phyloP scores from a whole-genome alignment of 1,139 yeast genomes.

The Kluyveromyces sp. region DNA sequence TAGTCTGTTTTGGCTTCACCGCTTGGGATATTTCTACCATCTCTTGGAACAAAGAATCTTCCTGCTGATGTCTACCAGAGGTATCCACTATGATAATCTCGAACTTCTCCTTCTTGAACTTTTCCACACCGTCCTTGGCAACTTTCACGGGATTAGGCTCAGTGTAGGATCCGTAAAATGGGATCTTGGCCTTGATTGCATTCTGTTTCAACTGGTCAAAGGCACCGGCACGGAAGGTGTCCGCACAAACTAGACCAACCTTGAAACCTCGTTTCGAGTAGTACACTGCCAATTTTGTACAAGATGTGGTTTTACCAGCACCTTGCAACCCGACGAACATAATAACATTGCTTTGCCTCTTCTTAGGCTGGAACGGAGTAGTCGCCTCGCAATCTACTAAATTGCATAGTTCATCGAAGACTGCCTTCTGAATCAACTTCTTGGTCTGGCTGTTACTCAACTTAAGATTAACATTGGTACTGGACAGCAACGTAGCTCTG shows the following conservation, averaged over 20 bases:
- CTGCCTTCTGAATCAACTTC: constrained; percentile 80
- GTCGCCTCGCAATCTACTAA: constrained; percentile 58
- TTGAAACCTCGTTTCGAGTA: constrained; percentile 90
- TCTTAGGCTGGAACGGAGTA: constrained; percentile 79
- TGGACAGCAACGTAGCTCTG: constrained; percentile 44
- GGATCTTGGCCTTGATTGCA: constrained; percentile 91
- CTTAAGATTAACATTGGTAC: constrained; percentile 22
- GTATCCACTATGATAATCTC: constrained; percentile 95
- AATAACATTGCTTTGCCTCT: constrained; percentile 63
- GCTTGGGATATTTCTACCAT: constrained; percentile 89
- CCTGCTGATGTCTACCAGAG: constrained; percentile 97
- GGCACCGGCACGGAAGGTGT: constrained; percentile 98
- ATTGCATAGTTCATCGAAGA: constrained; percentile 83
- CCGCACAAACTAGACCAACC: constrained; percentile 97
- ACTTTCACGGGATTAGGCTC: constrained; percentile 95
- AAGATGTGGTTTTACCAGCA: constrained; percentile 96
- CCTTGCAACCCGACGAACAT: constrained; percentile 99
- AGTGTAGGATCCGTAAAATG: constrained; percentile 89
- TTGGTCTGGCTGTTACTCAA: constrained; percentile 51
- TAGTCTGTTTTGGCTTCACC: constrained; percentile 85
- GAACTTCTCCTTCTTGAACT: constrained; percentile 84
- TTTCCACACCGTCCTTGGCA: constrained; percentile 84
- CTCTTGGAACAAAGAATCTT: constrained; percentile 82
- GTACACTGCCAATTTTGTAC: constrained; percentile 93
- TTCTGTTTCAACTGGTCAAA: constrained; percentile 97